These are phyloP conservation scores for Geotrichum restrictum DNA, from an alignment of 1,139 yeast species.

Conservation along the genomic window DNA sequence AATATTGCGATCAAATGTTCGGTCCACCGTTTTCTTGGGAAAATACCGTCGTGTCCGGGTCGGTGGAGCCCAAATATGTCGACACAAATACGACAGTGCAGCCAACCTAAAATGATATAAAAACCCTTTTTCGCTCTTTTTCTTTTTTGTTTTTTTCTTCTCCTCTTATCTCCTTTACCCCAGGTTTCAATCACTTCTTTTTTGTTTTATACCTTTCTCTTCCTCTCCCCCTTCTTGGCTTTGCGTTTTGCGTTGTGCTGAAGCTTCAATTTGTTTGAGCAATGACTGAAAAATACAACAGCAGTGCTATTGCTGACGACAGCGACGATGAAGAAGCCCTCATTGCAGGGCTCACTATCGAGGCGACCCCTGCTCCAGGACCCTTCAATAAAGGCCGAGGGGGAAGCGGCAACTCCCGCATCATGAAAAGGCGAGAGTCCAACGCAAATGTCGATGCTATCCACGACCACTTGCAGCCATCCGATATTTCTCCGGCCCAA, in stretches of 20 bases:
- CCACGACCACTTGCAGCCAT: conserved; percentile 35
- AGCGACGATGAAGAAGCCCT: background rate
- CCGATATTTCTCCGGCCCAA: conserved; percentile 62
- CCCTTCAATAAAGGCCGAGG: conserved; percentile 19
- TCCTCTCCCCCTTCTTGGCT: background rate
- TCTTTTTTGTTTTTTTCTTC: background rate
- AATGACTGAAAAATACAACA: background rate
- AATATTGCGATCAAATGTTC: too few relatives aligned
- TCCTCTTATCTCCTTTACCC: background rate
- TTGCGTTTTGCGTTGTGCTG: background rate
- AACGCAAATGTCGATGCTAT: conserved; percentile 33
- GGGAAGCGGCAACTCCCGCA: background rate
- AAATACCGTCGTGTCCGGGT: too few relatives aligned
- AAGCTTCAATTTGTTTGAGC: background rate
- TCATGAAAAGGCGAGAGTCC: conserved; percentile 16
- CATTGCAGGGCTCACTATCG: background rate
- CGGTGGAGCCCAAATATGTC: too few relatives aligned
- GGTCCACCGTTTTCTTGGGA: too few relatives aligned
- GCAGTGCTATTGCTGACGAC: conserved; percentile 6
- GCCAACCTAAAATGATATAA: background rate
- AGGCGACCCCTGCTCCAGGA: conserved; percentile 20
- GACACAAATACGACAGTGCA: background rate
- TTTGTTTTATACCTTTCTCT: background rate
- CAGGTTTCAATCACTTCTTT: background rate
- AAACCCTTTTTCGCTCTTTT: background rate